Evolutionary conservation across 257 asterid genomes (phyloP), one percentile per base, ranked within the genome.

Genomic region (Solanum habrochaites): DNA sequence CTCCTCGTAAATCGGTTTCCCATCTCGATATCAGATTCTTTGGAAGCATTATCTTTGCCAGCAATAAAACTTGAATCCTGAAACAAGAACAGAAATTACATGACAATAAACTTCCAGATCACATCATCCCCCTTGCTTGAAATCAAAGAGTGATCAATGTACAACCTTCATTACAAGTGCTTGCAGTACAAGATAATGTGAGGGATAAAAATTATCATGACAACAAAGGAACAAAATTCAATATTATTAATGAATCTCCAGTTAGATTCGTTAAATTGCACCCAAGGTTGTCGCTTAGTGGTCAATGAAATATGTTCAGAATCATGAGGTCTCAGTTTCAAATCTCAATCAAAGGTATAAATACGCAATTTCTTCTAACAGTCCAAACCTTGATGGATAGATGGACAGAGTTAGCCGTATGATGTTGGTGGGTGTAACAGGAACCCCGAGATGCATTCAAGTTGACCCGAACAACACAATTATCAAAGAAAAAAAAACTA

Each of bases 21-120:
- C 98, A 94, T 94, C 92, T 95, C 98, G 37, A 95, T 92, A 89
- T 93, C 98, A 5, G 88, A 87, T 70, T 88, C 94, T 80, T 93
- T 85, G 8, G 90, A 83, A 56, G 93, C 83, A 88, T 85, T 86
- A 72, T 87, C 94, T 77, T 90, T 91, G 62, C 75, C 92, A 86
- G 90, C 94, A 60, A 91, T 43, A 7, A 89, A 95, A 81, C 90
- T 94, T 7, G 98, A 92, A 82, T 95, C 98, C 98, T 94, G 88
- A 40, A 85, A 87, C 60, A 40, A 56, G 21, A 81, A 81, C 69
- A 31, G 29, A 81, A 81, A 49, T 49, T 18, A 11, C 45, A 49
- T 23, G 21, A 67, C 62, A 78, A 10, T 23, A 12, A 62, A 72
- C 6, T 15, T 8, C 23, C 35, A 77, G 49, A 43, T 87, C 72